These are phyloP conservation scores for Aspergillus sclerotiicarbonarius DNA, from an alignment of 495 filamentous ascomycete species.

Conservation along the genomic window DNA sequence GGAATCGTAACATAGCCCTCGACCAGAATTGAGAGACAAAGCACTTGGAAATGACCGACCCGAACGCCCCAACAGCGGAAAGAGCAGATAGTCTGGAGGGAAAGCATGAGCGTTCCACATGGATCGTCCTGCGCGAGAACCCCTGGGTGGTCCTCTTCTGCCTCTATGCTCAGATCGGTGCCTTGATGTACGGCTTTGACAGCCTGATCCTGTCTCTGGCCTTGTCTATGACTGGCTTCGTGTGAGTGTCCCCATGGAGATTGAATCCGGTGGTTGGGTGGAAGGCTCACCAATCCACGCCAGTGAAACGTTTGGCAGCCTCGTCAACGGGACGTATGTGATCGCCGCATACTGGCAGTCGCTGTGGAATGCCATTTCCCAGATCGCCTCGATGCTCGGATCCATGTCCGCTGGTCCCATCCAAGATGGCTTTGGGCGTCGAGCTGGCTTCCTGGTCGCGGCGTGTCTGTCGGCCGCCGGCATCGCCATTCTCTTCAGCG, in stretches of 20 bases:
- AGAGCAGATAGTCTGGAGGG: no score
- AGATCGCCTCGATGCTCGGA: slow-evolving; percentile 26
- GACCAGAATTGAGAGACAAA: not conserved
- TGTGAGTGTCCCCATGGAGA: slow-evolving; percentile 15
- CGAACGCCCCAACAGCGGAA: no score
- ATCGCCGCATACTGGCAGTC: slow-evolving; percentile 31
- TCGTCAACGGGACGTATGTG: slow-evolving; percentile 14
- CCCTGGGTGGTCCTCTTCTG: slow-evolving; percentile 18
- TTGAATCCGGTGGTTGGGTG: no score
- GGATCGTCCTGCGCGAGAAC: slow-evolving; percentile 1
- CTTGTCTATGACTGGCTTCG: slow-evolving; percentile 27
- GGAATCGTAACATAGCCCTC: no score
- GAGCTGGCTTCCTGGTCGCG: slow-evolving; percentile 17
- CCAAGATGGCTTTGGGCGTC: slow-evolving; percentile 23
- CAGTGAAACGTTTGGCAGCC: slow-evolving; percentile 15
- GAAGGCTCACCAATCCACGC: no score
- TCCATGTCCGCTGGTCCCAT: slow-evolving; percentile 20
- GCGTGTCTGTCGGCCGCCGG: slow-evolving; percentile 20
- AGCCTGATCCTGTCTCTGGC: slow-evolving; percentile 24
- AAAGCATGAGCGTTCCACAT: not conserved
- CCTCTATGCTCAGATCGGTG: slow-evolving; percentile 23
- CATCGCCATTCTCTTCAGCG: slow-evolving; percentile 21
- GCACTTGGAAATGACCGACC: not conserved
- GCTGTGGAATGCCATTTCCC: slow-evolving; percentile 28
- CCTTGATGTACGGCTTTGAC: slow-evolving; percentile 29